Percentiles rank a stretch among this genome's conserved stretches.
These are phyloP conservation scores for Petasospora fabianii DNA, from an alignment of 1,139 yeast genomes.

Conservation along the genomic window DNA sequence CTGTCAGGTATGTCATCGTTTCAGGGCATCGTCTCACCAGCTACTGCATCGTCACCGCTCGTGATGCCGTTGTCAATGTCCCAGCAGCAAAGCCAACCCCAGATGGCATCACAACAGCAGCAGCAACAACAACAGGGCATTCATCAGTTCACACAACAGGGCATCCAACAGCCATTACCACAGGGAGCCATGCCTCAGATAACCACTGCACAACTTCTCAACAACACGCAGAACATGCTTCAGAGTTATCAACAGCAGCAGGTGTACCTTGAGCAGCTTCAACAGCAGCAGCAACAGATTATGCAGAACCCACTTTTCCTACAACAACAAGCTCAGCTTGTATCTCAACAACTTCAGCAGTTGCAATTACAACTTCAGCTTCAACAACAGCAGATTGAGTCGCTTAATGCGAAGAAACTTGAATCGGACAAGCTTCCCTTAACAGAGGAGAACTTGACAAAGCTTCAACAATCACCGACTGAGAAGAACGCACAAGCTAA, in stretches of 20 bases:
- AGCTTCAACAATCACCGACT: conserved; percentile 13
- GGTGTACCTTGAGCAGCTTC: conserved; percentile 13
- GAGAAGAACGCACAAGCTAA: too few relatives aligned
- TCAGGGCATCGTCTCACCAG: not conserved
- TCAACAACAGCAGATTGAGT: conserved; percentile 23
- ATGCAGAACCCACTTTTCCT: conserved; percentile 19
- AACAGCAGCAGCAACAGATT: conserved; percentile 17
- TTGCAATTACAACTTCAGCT: conserved; percentile 20
- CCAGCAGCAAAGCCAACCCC: conserved; percentile 3
- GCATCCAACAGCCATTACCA: not conserved
- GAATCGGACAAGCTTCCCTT: conserved; percentile 17
- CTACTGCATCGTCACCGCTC: not conserved
- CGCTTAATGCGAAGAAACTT: conserved; percentile 15
- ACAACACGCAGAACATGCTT: conserved; percentile 14
- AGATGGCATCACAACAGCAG: conserved; percentile 4
- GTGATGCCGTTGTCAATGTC: too few relatives aligned
- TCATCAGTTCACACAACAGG: too few relatives aligned
- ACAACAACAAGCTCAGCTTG: conserved; percentile 23
- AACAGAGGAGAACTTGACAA: conserved; percentile 24
- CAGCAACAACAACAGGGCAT: conserved; percentile 5
- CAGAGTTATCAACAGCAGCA: conserved; percentile 20
- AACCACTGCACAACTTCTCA: conserved; percentile 5
- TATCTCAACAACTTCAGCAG: conserved; percentile 23
- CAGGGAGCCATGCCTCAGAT: not conserved
- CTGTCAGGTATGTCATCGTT: not conserved